phyloP scores from a whole-genome alignment of 2,329 filamentous ascomycete species.

The Colletotrichum sublineola region DNA sequence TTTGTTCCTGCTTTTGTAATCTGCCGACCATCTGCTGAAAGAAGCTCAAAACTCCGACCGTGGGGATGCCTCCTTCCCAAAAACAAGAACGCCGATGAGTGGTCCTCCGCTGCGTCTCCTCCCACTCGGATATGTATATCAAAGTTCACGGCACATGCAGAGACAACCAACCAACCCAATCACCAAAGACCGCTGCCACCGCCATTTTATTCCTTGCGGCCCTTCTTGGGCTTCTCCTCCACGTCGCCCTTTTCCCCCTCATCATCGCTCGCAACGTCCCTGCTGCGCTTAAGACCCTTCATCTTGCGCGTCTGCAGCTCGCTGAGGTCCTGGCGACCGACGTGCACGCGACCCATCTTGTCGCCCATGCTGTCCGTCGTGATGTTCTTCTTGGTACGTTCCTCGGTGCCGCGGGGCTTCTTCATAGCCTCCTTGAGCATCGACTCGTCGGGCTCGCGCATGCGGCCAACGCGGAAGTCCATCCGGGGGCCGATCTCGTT shows the following conservation, averaged over 20 bases:
- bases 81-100: slow-evolving; percentile 40
- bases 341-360: slow-evolving; percentile 93
- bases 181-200: background rate
- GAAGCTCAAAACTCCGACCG: slow-evolving; percentile 42
- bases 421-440: slow-evolving; percentile 92
- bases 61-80: slow-evolving; percentile 40
- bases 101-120: slow-evolving; percentile 30
- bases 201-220: slow-evolving; percentile 31
- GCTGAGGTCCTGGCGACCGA: slow-evolving; percentile 89
- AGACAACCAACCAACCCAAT: background rate
- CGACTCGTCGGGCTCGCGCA: slow-evolving; percentile 81
- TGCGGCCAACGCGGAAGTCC: slow-evolving; percentile 88
- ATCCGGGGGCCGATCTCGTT: slow-evolving; percentile 96
- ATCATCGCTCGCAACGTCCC: slow-evolving; percentile 70
- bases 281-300: slow-evolving; percentile 94
- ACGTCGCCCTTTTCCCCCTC: slow-evolving; percentile 63
- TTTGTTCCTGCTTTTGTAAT: slow-evolving; percentile 43
- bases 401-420: slow-evolving; percentile 81
- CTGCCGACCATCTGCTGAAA: slow-evolving; percentile 43
- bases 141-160: slow-evolving; percentile 1
- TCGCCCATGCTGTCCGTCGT: slow-evolving; percentile 92
- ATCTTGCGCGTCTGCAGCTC: slow-evolving; percentile 97
- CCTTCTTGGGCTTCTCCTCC: slow-evolving; percentile 45
- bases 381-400: slow-evolving; percentile 96
- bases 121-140: slow-evolving; percentile 25